A percentile compares a stretch with the other conserved stretches of the same genome.
phyloP scores from a whole-genome alignment of 768 basidiomycete species.

The Trametes maxima region DNA sequence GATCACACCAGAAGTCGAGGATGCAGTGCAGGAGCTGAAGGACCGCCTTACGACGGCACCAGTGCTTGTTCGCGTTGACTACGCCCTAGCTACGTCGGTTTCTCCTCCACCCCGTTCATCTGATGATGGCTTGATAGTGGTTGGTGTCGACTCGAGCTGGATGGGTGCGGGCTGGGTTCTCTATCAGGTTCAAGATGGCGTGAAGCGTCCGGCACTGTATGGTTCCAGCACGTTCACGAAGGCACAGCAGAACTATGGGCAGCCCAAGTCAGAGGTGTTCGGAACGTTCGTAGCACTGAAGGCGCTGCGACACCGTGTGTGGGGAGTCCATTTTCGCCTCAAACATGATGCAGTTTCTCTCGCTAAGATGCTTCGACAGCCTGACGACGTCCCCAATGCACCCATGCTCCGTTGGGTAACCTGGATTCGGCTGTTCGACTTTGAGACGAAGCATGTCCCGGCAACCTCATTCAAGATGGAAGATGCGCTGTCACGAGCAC shows the following conservation, averaged over 20 bases:
- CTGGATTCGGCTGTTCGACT: too few relatives aligned
- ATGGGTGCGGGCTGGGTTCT: too few relatives aligned
- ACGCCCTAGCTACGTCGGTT: neutral
- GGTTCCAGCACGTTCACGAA: neutral
- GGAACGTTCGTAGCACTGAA: too few relatives aligned
- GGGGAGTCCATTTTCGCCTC: neutral
- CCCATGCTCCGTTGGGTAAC: neutral
- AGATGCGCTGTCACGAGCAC: too few relatives aligned
- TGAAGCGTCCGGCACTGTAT: neutral
- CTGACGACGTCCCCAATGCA: neutral
- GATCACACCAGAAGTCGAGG: too few relatives aligned
- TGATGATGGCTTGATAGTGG: neutral
- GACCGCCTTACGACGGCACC: too few relatives aligned
- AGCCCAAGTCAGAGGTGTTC: too few relatives aligned
- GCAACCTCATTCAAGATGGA: too few relatives aligned
- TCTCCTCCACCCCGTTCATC: neutral
- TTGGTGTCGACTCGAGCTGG: neutral
- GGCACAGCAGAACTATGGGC: too few relatives aligned
- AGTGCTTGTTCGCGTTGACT: neutral
- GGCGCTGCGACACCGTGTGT: too few relatives aligned
- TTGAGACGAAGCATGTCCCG: too few relatives aligned
- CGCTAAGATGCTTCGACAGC: neutral
- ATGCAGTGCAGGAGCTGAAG: neutral
- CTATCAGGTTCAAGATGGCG: neutral
- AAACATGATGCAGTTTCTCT: neutral